Base-by-base conservation (phyloP, 306 rosid species). In the Styphnolobium japonicum region DNA sequence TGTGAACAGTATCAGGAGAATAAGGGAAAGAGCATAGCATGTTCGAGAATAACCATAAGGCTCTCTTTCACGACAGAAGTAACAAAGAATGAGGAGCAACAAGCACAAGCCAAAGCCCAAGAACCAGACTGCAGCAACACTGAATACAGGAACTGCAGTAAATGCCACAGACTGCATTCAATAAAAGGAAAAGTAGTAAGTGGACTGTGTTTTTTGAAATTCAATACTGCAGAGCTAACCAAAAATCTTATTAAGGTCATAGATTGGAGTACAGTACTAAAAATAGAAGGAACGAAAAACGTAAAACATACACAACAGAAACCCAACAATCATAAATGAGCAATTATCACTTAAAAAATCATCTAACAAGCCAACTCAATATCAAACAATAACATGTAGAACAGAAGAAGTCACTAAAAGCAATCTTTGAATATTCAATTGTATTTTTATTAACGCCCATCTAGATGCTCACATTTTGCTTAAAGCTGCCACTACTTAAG, bases 161-260 rank as follows among this genome's bases (percentile, higher is more conserved):
- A 52, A 89, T 60, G 82, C 88, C 74, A 82, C 94, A 31, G 96
- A 93, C 98, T 93, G 92, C 83, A 86, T 78, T 83, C 66, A 51
- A 57, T 42, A 53, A 33, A 31, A 76, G 64, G 6, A 43, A 31
- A 57, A 82, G 16, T 9, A 43, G 69, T 82, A 10, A 83, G 85
- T 49, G 46, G 29, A 49, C 19, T 46, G 25, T 36, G 40, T 64
- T 15, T n/a, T 23, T 7, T 29, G 55, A 64, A 55, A 48, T 42
- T 48, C 64, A 77, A 53, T 72, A 60, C 27, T 7, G 36, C 45
- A 29, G 1, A 33, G 36, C 31, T 40, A 77, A 70, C 25, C 19
- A 55, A 67, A 23, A 37, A 22, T 15, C 29, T 36, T 19, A 48
- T 15, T 52, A 51, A 70, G 43, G 57, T 12, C 51, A 12, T 68